Base-by-base conservation (phyloP, 2,329 filamentous ascomycete species). In the Byssochlamys sp. region DNA sequence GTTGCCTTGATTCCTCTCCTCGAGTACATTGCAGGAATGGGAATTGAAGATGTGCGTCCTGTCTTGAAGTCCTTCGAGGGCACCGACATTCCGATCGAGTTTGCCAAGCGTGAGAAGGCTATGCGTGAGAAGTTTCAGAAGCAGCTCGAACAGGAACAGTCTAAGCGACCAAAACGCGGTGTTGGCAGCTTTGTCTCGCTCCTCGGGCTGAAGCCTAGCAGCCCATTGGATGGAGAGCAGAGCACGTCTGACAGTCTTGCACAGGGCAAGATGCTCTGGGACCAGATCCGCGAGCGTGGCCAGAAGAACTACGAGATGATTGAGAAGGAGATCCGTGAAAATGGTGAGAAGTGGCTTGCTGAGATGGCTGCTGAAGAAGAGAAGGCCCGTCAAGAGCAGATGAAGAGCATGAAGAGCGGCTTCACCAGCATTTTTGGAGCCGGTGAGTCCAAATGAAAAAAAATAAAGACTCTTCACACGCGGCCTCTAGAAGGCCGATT, bases 221-320 rank as follows among this genome's bases (percentile, higher is more conserved):
- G 81, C 65, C 83, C 66, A 54, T 67, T 65, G 63, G 85, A 88
- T 53, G 86, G 89, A 54, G 87, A 91, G 69, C 80, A 84, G 61
- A 85, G 81, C 64, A 81, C 88, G 0, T 81, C 82, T 1, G 90
- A 95, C 70, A 90, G 89, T 11, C 84, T 94, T 60, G 86, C 88
- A 2, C 86, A 96, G 74, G 94, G 92, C 66, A 99, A 97, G 83
- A 96, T 97, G 90, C 79, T 96, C 63, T 91, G 91, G 75, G 94
- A 99, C 70, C 86, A 95, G 73, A 91, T 94, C 54, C 86, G 94
- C 54, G 94, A 99, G 77, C 84, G 91, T 54, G 94, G 94, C 33
- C 89, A 91, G 76, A 87, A 87, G 72, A 88, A 91, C 74, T 99
- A 97, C 75, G 84, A 95, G 78, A 77, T 86, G 65, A 81, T 97